Conservation (phyloP, 2,329 filamentous ascomycete species). For the Colletotrichum acutatum region DNA sequence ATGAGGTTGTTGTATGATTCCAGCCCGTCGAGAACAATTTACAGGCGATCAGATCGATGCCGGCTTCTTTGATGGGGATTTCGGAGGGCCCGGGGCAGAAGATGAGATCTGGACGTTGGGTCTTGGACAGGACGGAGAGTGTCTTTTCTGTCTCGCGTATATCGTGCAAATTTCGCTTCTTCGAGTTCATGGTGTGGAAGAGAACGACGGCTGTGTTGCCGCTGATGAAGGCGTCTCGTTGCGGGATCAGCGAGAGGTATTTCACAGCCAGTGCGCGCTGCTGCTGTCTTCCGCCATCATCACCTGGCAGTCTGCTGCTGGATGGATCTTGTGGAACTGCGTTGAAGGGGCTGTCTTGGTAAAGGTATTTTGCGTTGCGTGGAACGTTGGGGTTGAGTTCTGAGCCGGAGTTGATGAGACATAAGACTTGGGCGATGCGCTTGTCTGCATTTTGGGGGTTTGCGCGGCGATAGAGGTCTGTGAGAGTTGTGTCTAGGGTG, state of each 20-base stretch:
- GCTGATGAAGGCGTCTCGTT: constrained; percentile 49
- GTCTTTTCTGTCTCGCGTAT: constrained; percentile 44
- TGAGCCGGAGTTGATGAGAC: constrained; percentile 41
- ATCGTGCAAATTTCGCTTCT: constrained; percentile 41
- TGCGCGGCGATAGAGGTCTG: constrained; percentile 46
- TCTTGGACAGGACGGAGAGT: constrained; percentile 40
- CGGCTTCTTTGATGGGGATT: constrained; percentile 40
- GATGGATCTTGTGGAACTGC: constrained; percentile 34
- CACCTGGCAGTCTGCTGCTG: not conserved
- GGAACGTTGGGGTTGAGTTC: constrained; percentile 43
- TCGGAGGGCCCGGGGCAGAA: constrained; percentile 45
- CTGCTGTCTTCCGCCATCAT: constrained; percentile 27
- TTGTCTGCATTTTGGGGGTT: constrained; percentile 38
- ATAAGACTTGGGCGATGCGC: constrained; percentile 45
- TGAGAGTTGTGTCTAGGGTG: constrained; percentile 47
- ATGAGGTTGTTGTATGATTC: constrained; percentile 43
- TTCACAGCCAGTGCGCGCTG: constrained; percentile 43
- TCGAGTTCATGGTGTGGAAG: constrained; percentile 42
- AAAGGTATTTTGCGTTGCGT: constrained; percentile 49
- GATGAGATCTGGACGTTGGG: constrained; percentile 45
- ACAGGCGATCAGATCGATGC: constrained; percentile 43
- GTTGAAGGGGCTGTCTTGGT: constrained; percentile 48
- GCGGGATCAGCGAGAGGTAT: constrained; percentile 48
- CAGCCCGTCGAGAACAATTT: constrained; percentile 45
- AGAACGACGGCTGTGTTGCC: constrained; percentile 41